Evolutionary conservation across 73 alveolate genomes (phyloP), one percentile per base, ranked within the genome.

Genomic region (Blepharisma japonicum): DNA sequence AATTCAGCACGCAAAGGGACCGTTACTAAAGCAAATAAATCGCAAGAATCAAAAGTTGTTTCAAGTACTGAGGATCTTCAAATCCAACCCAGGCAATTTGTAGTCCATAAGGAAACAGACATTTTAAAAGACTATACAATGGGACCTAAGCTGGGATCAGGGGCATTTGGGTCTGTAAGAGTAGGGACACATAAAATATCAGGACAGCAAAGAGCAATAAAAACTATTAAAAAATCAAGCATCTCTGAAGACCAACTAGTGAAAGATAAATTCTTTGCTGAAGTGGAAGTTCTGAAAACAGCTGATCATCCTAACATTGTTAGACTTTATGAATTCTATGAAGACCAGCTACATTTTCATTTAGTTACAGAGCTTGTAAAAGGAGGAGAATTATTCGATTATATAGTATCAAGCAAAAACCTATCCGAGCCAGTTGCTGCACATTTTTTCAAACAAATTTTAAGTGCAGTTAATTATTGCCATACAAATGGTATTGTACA

Each of bases 121-220:
- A 32, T 32, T 32, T 32, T 32, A 72, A 88, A 85, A 38, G 53
- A 68, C 77, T 86, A 86, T 56, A 76, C 84, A 77, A 86, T 86
- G 47, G 93, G 93, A 46, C 68, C 68, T 80, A 81, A 87, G 77
- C 72, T 82, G 72, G 97, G 94, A 6, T 68, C 74, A 47, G 94
- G 94, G 6, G 94, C 94, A n/a, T 87, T 87, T 53, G 94, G 94
- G 32, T 89, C 78, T 56, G 94, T 87, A 53, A 77, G 94, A 55
- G 76, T 87, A 61, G 86, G 94, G 45, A 72, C 80, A 8, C 77
- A 61, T 61, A 61, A 61, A 61, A 38, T 21, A 61, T 21, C 77
- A 25, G 50, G 50, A 11, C 77, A 61, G 21, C 14, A 25, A 25
- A n/a, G 77, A 61, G 77, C 77, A 11, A 61, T 61, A 61, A 61